Evolutionary conservation across 2,329 filamentous ascomycete genomes (phyloP).

Genomic region (Fusarium pilosicola): DNA sequence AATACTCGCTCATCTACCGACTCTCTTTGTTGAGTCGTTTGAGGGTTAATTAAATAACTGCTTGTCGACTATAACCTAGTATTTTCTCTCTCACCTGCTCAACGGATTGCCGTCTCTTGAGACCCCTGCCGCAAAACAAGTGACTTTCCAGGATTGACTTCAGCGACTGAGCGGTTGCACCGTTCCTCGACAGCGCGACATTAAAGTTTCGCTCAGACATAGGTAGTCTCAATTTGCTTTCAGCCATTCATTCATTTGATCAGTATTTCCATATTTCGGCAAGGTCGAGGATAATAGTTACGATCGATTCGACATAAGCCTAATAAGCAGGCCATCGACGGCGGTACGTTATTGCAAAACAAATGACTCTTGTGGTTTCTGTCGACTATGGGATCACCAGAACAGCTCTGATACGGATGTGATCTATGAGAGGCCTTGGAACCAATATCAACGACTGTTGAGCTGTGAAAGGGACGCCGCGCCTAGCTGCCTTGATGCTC

Average conservation of each 20-base stretch:
- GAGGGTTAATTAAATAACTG: background rate
- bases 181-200: background rate
- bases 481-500: background rate
- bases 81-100: background rate
- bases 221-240: background rate
- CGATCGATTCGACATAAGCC: background rate
- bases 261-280: background rate
- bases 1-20: background rate
- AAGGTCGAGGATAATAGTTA: background rate
- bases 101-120: background rate
- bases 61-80: background rate
- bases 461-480: background rate
- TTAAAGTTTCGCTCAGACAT: background rate
- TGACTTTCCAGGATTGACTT: background rate
- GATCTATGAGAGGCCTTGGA: background rate
- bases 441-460: background rate
- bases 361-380: conserved; percentile 5
- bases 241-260: background rate
- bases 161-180: conserved; percentile 2
- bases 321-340: background rate
- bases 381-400: background rate
- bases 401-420: background rate
- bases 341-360: background rate
- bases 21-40: background rate
- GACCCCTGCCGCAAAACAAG: background rate